phyloP scores from a whole-genome alignment of 2,329 filamentous ascomycete genomes.

The Aspergillus candidus region DNA sequence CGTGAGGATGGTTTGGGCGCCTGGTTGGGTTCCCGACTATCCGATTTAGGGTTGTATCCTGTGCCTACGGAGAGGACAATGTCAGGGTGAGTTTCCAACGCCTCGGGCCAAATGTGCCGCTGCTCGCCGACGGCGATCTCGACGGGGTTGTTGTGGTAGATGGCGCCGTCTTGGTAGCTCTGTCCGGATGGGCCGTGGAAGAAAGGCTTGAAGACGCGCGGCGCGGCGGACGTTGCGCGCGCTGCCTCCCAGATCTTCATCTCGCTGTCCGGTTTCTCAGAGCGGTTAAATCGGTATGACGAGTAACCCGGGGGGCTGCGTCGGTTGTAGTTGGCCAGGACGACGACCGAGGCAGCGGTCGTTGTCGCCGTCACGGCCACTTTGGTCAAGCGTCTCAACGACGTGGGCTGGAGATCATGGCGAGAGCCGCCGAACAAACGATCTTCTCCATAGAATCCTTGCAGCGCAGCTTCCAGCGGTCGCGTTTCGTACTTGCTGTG shows the following conservation, averaged over 20 bases:
- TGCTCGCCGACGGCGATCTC: neutral
- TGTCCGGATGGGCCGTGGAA: slow-evolving; percentile 1
- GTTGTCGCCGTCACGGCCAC: neutral
- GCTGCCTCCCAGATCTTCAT: slow-evolving; percentile 1
- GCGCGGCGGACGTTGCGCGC: neutral
- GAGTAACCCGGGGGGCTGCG: neutral
- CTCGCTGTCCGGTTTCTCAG: slow-evolving; percentile 1
- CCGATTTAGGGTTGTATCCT: neutral
- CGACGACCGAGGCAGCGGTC: neutral
- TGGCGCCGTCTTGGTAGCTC: slow-evolving; percentile 1
- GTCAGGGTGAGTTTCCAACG: neutral
- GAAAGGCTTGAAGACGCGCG: slow-evolving; percentile 1
- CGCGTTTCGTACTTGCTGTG: slow-evolving; percentile 1
- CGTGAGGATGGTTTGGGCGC: neutral
- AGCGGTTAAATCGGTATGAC: neutral
- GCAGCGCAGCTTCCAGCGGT: neutral
- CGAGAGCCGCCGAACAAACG: neutral
- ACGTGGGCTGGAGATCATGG: neutral
- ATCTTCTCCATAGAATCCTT: neutral
- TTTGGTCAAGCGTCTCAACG: neutral
- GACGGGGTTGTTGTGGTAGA: neutral
- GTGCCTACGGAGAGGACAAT: slow-evolving; percentile 1
- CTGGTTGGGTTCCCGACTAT: neutral
- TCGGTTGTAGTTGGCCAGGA: slow-evolving; percentile 1
- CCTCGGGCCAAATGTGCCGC: neutral